phyloP scores from a whole-genome alignment of 306 rosid genomes.

The Medicago lupulina region DNA sequence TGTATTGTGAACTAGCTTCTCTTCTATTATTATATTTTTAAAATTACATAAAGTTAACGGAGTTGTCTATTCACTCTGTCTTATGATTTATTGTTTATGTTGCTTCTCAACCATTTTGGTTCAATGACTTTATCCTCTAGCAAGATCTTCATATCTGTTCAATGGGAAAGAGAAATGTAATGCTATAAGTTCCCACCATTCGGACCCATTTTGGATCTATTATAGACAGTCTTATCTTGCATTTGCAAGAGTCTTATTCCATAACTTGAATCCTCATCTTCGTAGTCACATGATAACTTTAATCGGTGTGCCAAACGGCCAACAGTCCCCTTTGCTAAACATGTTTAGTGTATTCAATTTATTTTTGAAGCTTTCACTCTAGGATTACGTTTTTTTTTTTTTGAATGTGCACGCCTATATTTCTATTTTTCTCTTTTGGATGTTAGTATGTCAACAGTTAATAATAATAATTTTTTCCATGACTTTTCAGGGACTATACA shows the following conservation, averaged over 20 bases:
- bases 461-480: conserved; percentile 34
- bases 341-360: conserved; percentile 16
- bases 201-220: not conserved
- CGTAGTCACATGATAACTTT: not conserved
- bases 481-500: conserved; percentile 79
- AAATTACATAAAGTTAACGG: conserved; percentile 8
- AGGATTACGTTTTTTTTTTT: conserved; percentile 4
- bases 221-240: not conserved
- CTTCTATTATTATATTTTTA: conserved; percentile 27
- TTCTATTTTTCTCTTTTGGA: conserved; percentile 20
- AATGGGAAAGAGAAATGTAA: not conserved
- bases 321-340: not conserved
- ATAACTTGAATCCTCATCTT: not conserved
- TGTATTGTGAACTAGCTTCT: conserved; percentile 4
- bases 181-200: not conserved
- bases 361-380: conserved; percentile 26
- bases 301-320: not conserved
- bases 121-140: conserved; percentile 4
- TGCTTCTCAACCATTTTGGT: conserved; percentile 23
- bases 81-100: conserved; percentile 23
- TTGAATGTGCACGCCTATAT: not conserved
- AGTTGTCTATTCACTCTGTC: conserved; percentile 8
- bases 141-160: conserved; percentile 6
- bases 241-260: conserved; percentile 3
- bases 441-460: conserved; percentile 11